Percentiles rank a stretch among this genome's conserved stretches.
Conservation (phyloP, 2,329 filamentous ascomycete genomes). For the Penicillium crustosum region DNA sequence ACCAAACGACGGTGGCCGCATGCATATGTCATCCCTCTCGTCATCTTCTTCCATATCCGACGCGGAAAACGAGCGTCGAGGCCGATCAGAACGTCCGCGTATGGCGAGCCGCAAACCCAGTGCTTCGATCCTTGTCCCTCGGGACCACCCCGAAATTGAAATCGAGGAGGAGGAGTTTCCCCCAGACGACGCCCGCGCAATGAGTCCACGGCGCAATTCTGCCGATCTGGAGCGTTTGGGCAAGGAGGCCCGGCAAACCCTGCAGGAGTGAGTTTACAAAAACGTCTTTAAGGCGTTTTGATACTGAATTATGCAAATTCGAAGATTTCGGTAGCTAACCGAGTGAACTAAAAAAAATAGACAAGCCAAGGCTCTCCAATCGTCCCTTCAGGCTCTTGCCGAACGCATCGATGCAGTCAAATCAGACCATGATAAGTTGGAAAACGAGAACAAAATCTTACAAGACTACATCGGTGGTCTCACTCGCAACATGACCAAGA, state of each 20-base stretch:
- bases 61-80: constrained; percentile 45
- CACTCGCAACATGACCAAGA: constrained; percentile 68
- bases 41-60: constrained; percentile 53
- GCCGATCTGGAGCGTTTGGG: constrained; percentile 88
- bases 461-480: constrained; percentile 98
- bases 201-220: constrained; percentile 89
- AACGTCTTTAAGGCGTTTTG: neutral
- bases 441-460: constrained; percentile 94
- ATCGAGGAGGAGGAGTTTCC: constrained; percentile 74
- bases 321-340: neutral
- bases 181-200: constrained; percentile 84
- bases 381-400: constrained; percentile 83
- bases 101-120: constrained; percentile 74
- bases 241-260: constrained; percentile 69
- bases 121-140: constrained; percentile 77
- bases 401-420: constrained; percentile 93
- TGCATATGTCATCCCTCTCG: constrained; percentile 42
- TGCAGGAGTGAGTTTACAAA: constrained; percentile 57
- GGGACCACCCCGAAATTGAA: constrained; percentile 72
- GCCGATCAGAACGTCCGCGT: constrained; percentile 60
- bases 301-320: neutral
- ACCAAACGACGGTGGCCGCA: constrained; percentile 40
- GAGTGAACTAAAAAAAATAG: constrained; percentile 48
- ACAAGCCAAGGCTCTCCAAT: constrained; percentile 84
- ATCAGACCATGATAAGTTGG: constrained; percentile 92